Evolutionary conservation across 1,284 basidiomycete genomes (phyloP).

Genomic region (Vanrija pseudolonga): DNA sequence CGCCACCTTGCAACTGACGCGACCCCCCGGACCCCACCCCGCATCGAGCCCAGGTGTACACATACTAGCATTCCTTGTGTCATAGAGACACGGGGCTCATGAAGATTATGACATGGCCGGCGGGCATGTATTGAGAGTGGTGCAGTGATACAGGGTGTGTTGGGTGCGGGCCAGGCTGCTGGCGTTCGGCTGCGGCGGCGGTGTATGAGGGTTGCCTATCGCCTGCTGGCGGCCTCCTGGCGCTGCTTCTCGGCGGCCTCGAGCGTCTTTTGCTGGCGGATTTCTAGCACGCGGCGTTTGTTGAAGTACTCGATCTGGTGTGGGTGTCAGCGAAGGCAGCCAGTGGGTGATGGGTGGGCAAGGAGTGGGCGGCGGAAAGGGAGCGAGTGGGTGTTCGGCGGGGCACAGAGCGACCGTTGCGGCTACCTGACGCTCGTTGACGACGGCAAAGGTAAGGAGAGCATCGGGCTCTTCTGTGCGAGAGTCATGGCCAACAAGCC

Average conservation of each 20-base stretch:
- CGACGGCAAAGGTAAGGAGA: too few relatives aligned
- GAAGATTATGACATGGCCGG: background rate
- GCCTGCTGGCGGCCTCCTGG: constrained; percentile 15
- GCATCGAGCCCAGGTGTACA: background rate
- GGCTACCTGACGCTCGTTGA: too few relatives aligned
- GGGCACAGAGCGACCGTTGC: too few relatives aligned
- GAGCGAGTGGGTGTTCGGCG: background rate
- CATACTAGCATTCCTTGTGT: constrained; percentile 8
- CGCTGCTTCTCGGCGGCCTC: constrained; percentile 38
- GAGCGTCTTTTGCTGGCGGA: constrained; percentile 46
- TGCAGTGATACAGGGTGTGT: background rate
- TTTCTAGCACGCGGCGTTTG: constrained; percentile 49
- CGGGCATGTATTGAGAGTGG: background rate
- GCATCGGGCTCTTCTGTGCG: too few relatives aligned
- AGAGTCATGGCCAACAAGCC: too few relatives aligned
- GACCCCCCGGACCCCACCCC: constrained; percentile 1
- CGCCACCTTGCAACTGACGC: background rate
- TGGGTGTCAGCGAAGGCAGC: background rate
- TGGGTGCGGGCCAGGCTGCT: background rate
- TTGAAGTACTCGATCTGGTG: constrained; percentile 53
- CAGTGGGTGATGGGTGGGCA: background rate
- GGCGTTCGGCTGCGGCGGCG: background rate
- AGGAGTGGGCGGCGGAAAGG: background rate
- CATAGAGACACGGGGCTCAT: constrained; percentile 3
- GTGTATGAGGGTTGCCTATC: background rate